Conservation (phyloP, 1,139 yeast genomes). For the Geotrichum restrictum region DNA sequence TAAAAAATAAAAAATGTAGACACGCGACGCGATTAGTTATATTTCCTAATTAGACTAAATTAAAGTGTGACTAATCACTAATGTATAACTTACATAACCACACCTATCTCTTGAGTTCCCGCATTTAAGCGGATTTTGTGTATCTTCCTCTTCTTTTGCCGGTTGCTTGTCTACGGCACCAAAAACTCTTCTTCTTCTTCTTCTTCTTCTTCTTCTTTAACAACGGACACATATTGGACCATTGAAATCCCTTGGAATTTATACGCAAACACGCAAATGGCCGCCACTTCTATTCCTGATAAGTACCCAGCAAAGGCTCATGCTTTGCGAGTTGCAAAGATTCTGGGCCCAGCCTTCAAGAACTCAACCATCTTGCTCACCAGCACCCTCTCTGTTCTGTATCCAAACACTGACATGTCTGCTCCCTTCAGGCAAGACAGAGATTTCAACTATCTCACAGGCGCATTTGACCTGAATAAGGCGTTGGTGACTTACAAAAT, state of each 20-base stretch:
- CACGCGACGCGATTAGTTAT: background rate
- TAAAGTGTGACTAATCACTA: background rate
- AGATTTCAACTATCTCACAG: constrained; percentile 81
- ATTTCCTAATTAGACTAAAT: background rate
- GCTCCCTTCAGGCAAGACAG: constrained; percentile 83
- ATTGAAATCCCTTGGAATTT: too few relatives aligned
- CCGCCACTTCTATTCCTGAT: constrained; percentile 7
- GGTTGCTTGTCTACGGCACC: background rate
- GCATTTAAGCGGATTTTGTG: background rate
- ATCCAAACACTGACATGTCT: constrained; percentile 77
- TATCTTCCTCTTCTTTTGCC: background rate
- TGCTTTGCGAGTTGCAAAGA: constrained; percentile 44
- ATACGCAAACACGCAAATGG: too few relatives aligned
- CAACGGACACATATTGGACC: too few relatives aligned
- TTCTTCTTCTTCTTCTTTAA: background rate
- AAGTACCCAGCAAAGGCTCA: constrained; percentile 59
- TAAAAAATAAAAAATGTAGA: background rate
- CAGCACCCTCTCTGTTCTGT: constrained; percentile 58
- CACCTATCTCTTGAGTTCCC: too few relatives aligned
- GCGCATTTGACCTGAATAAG: constrained; percentile 73
- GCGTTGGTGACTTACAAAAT: constrained; percentile 62
- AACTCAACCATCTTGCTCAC: constrained; percentile 51
- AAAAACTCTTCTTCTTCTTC: background rate
- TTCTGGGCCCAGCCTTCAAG: constrained; percentile 32
- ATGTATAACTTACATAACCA: background rate